Evolutionary conservation across 805 yeast species (phyloP), one percentile per base, ranked within the genome.

Genomic region (Suhomyces pyralidae): DNA sequence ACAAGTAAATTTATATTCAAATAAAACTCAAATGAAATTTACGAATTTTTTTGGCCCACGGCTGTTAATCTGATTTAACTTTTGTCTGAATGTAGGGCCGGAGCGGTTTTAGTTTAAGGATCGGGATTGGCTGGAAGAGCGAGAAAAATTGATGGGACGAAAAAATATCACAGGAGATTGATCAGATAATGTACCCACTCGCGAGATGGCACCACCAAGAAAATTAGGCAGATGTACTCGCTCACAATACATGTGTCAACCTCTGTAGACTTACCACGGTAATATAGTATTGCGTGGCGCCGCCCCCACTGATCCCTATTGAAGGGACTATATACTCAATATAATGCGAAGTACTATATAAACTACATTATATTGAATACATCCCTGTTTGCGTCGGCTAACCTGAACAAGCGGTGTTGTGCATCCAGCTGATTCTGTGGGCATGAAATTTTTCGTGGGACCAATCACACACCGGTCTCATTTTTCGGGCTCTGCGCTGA

Each of bases 1-100:
- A 12, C 10, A 42, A 40, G 51, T 34, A 26, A 48, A 42, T 48
- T 40, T 48, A 48, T 47, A 47, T 48, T 22, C 48, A 30, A 45
- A 45, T 28, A n/a, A 36, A 38, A 38, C 24, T 8, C 20, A 19
- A 17, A 17, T 17, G 7, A 24, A 19, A n/a, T 38, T 38, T 38
- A 38, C 42, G 42, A 17, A 5, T 38, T 38, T 36, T 38, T 17
- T 38, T 38, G 22, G 17, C 24, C 19, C 24, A 38, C 42, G 42
- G 42, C 42, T 17, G 17, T 17, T 17, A 38, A 17, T 17, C 24
- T 17, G 24, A 38, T 17, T 19, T 12, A 12, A 15, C 17, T 38
- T 38, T 19, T 38, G 42, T 38, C 42, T 38, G 42, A 38, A 9
- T 38, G 42, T 19, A 8, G 22, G 42, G 42, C 42, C 42, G 42